phyloP scores from a whole-genome alignment of 2,329 filamentous ascomycete genomes.

The Gaeumannomyces tritici region DNA sequence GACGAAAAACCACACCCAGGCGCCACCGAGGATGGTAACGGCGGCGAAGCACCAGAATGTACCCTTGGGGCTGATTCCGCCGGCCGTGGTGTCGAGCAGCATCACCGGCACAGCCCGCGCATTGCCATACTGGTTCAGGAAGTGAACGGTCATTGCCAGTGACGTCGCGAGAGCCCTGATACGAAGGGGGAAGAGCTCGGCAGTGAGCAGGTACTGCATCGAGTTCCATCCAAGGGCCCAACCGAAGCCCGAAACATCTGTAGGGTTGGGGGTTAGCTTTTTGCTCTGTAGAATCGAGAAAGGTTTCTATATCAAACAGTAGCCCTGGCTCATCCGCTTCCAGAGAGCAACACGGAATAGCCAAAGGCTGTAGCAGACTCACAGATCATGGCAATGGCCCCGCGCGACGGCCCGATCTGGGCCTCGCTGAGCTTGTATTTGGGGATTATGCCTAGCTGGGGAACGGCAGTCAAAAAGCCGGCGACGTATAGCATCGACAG shows the following conservation, averaged over 20 bases:
- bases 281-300: no score
- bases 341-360: no score
- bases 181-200: slow-evolving; percentile 65
- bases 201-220: slow-evolving; percentile 70
- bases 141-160: slow-evolving; percentile 67
- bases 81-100: slow-evolving; percentile 40
- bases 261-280: background rate
- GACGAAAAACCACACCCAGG: slow-evolving; percentile 58
- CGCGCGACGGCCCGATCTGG: slow-evolving; percentile 48
- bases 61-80: slow-evolving; percentile 46
- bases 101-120: slow-evolving; percentile 64
- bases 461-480: slow-evolving; percentile 48
- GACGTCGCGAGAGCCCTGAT: slow-evolving; percentile 61
- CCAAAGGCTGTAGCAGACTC: background rate
- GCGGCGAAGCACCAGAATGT: slow-evolving; percentile 69
- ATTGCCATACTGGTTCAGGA: slow-evolving; percentile 70
- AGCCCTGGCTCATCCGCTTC: no score
- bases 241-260: slow-evolving; percentile 41
- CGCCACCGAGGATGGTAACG: slow-evolving; percentile 55
- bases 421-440: slow-evolving; percentile 32
- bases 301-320: no score
- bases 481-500: slow-evolving; percentile 53
- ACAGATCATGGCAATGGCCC: slow-evolving; percentile 61
- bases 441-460: slow-evolving; percentile 40
- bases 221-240: slow-evolving; percentile 64